Percentiles rank a stretch among this genome's conserved stretches.
phyloP scores from a whole-genome alignment of 2,329 filamentous ascomycete genomes.

The Rhynchosporium agropyri region DNA sequence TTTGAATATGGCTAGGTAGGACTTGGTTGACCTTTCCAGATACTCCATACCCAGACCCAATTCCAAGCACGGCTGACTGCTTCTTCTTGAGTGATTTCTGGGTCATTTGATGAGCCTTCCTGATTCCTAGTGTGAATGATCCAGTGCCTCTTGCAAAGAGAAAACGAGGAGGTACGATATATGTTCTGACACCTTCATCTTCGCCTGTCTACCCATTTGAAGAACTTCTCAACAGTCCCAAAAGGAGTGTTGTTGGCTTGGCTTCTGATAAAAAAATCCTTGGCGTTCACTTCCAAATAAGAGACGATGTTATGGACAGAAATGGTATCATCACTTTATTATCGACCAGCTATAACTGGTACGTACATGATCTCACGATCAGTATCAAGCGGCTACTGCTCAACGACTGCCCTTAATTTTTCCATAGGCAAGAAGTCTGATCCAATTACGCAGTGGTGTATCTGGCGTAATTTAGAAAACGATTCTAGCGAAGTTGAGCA shows the following conservation, averaged over 20 bases:
- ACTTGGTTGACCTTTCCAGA: background rate
- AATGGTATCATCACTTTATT: too few species aligned
- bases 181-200: slow-evolving; percentile 47
- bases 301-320: too few species aligned
- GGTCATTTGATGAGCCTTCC: slow-evolving; percentile 46
- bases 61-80: slow-evolving; percentile 43
- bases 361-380: too few species aligned
- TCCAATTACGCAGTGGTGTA: too few species aligned
- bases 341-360: too few species aligned
- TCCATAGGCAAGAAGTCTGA: too few species aligned
- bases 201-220: slow-evolving; percentile 42
- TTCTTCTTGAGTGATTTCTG: slow-evolving; percentile 41
- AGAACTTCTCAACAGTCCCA: background rate
- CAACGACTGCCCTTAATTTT: too few species aligned
- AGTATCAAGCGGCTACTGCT: too few species aligned
- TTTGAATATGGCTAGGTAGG: slow-evolving; percentile 1
- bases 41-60: slow-evolving; percentile 45
- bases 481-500: too few species aligned
- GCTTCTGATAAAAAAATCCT: background rate
- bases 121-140: slow-evolving; percentile 45
- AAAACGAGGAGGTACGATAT: slow-evolving; percentile 50
- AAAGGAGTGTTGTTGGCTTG: background rate
- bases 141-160: slow-evolving; percentile 52
- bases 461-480: too few species aligned
- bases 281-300: too few species aligned